Evolutionary conservation across 257 asterid genomes (phyloP), one percentile per base, ranked within the genome.

Genomic region (Penstemon davidsonii): DNA sequence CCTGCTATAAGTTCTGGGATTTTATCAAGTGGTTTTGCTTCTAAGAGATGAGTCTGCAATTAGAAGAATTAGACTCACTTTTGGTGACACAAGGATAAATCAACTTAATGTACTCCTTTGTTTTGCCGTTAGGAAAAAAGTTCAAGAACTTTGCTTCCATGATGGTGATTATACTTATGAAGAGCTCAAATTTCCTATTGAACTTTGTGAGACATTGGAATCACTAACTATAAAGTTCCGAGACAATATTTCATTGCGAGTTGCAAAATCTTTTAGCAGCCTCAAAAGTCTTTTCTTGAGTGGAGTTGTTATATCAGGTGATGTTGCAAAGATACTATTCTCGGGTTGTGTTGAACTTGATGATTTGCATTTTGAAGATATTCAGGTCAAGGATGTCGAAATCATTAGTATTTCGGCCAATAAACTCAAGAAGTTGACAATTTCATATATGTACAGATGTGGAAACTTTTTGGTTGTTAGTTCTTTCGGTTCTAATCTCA

Each of bases 201-300:
- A 3, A 5, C 62, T 70, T 46, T 75, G 75, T 50, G 79, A 75
- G 43, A 53, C 55, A 19, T 7, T 75, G 57, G 40, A 71, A 15
- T 13, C 25, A 45, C 62, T 75, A 38, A 62, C 60, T 3, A 4
- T 75, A 44, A 49, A 56, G 36, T 75, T 68, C 11, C 64, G 43
- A 4, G 70, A 62, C 43, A 62, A 3, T 5, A 63, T 75, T 62
- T 12, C 63, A 4, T 40, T 68, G 25, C 64, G 41, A 62, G 51
- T 37, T 40, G 41, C 33, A 7, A 57, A 62, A 11, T 44, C 4
- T 4, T 68, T 68, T 7, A 55, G 60, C 12, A 68, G 7, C 37
- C 66, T 75, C 7, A 58, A n/a, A 58, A 75, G 67, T 51, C 79
- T 75, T 62, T 62, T 9, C 45, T 33, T 75, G 67, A 68, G 46